phyloP scores from a whole-genome alignment of 2,329 filamentous ascomycete genomes.

The Colletotrichum liaoningense region DNA sequence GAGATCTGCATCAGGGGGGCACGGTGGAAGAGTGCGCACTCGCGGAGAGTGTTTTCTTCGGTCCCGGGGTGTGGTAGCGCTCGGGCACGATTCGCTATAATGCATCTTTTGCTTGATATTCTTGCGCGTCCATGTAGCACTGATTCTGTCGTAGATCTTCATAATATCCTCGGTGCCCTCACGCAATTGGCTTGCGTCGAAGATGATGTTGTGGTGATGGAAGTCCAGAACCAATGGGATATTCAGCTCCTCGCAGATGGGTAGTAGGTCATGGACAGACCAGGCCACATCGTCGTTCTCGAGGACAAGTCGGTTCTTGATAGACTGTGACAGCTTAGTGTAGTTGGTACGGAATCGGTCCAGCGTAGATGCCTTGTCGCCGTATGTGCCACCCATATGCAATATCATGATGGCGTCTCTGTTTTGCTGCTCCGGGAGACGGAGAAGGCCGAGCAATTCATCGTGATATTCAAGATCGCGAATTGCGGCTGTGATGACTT shows the following conservation, averaged over 20 bases:
- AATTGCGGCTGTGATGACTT: slow-evolving; percentile 81
- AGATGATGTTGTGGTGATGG: slow-evolving; percentile 96
- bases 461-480: slow-evolving; percentile 90
- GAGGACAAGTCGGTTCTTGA: slow-evolving; percentile 86
- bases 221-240: slow-evolving; percentile 94
- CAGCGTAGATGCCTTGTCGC: slow-evolving; percentile 84
- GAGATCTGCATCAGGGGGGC: slow-evolving; percentile 86
- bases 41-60: slow-evolving; percentile 87
- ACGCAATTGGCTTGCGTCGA: slow-evolving; percentile 77
- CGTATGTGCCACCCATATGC: slow-evolving; percentile 92
- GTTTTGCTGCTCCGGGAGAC: slow-evolving; percentile 80
- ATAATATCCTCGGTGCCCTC: slow-evolving; percentile 90
- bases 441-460: slow-evolving; percentile 83
- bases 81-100: slow-evolving; percentile 83
- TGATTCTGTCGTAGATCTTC: slow-evolving; percentile 78
- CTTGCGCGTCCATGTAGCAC: slow-evolving; percentile 86
- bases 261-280: slow-evolving; percentile 91
- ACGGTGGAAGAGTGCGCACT: slow-evolving; percentile 84
- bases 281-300: slow-evolving; percentile 96
- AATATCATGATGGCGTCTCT: slow-evolving; percentile 93
- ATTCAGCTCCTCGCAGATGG: slow-evolving; percentile 91
- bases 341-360: slow-evolving; percentile 85
- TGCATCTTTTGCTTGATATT: slow-evolving; percentile 95
- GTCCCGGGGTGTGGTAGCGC: slow-evolving; percentile 82
- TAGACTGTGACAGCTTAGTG: slow-evolving; percentile 68